Evolutionary conservation across 441 rosid genomes (phyloP), one percentile per base, ranked within the genome.

Genomic region (Macaranga tanarius): DNA sequence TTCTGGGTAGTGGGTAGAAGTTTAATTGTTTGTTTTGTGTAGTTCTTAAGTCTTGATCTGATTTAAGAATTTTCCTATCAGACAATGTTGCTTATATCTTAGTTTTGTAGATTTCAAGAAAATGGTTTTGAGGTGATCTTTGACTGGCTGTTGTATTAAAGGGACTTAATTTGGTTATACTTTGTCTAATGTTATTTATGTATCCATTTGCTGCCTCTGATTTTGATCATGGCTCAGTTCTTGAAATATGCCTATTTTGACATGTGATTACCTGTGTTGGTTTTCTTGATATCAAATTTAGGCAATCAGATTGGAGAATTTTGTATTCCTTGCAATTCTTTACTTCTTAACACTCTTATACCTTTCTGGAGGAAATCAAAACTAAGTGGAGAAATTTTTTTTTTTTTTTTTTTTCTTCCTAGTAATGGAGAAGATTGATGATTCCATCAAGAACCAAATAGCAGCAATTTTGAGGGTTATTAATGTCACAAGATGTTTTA

Each of bases 391-490:
- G 38, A 17, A 44, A 22, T 10, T 0, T 42, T 7, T 10, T 42
- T 4, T 6, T 7, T 38, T 38, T 38, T 31, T 9, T 17, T n/a
- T 57, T 65, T 45, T 56, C 10, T 67, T 68, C 65, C 31, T 54
- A 50, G 65, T 61, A 71, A 84, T 89, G 85, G 82, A 76, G 73
- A 78, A 77, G 76, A 63, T 79, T 71, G 91, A 80, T 31, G 84
- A 83, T 60, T 76, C 83, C 16, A 76, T 84, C 28, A 80, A 62
- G 77, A 85, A 80, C 47, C 86, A 86, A 78, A 77, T 85, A 17
- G 79, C 86, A 40, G 89, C 90, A 15, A 82, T 94, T 73, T 67
- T 74, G 81, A 84, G 89, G 48, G 89, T 75, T 73, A 68, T 71
- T 20, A 76, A 74, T 44, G 74, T 73, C 1, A 54, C 80, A 2